A percentile compares a stretch with the other conserved stretches of the same genome.
Conservation (phyloP, 2,329 filamentous ascomycete genomes). For the Trematosphaeria pertusa region DNA sequence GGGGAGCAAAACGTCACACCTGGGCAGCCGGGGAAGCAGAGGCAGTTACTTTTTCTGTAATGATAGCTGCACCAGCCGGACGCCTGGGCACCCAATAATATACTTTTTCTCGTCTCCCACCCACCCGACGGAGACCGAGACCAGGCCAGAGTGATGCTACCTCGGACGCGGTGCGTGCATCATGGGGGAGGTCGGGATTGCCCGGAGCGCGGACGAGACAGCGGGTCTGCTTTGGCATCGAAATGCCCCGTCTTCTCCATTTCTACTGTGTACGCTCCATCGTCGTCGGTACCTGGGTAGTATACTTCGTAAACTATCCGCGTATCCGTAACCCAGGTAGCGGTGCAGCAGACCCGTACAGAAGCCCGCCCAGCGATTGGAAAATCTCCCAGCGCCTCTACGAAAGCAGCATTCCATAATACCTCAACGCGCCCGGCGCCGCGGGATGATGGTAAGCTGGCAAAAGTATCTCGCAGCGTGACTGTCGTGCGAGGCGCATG, state of each 20-base stretch:
- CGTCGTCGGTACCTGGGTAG: too few species aligned
- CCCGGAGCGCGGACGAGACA: constrained; percentile 23
- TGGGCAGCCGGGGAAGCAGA: not conserved
- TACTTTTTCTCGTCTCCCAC: constrained; percentile 31
- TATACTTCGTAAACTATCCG: too few species aligned
- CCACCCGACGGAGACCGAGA: constrained; percentile 37
- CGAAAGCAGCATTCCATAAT: constrained; percentile 35
- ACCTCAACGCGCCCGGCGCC: constrained; percentile 16
- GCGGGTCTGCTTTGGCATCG: constrained; percentile 21
- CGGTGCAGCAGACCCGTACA: too few species aligned
- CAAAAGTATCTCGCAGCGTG: constrained; percentile 27
- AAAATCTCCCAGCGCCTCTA: constrained; percentile 28
- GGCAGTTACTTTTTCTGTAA: constrained; percentile 35
- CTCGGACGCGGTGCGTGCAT: constrained; percentile 32
- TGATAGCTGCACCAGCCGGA: constrained; percentile 33
- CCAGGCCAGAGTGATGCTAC: constrained; percentile 25
- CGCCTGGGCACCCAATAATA: constrained; percentile 38
- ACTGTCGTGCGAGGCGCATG: constrained; percentile 16
- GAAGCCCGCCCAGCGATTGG: constrained; percentile 24
- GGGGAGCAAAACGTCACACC: constrained; percentile 35
- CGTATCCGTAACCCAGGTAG: too few species aligned
- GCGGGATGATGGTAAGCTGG: constrained; percentile 22
- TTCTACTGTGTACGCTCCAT: constrained; percentile 9
- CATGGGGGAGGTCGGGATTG: constrained; percentile 30
- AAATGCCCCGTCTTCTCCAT: constrained; percentile 19